Evolutionary conservation across 768 basidiomycete species (phyloP), one percentile per base, ranked within the genome.

Genomic region (Suillus tomentosus): DNA sequence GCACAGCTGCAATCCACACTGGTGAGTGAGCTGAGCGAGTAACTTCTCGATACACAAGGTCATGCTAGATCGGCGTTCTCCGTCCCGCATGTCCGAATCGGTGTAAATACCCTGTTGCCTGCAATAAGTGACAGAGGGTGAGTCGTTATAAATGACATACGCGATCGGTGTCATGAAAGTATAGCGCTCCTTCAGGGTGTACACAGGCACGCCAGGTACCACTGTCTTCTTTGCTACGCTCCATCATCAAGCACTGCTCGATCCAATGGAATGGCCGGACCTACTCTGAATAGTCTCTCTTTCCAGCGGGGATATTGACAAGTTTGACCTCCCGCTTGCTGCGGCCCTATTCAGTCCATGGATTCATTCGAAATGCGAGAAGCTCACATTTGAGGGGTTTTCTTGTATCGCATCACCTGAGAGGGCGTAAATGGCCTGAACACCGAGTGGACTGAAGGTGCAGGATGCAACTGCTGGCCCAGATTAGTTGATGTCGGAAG

Each of bases 161-260:
- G 72, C 79, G 79, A 8, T 71, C 66, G 51, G 64, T 19, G 54
- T 85, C 74, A 66, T 76, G 79, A 63, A 84, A 87, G 68, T 87
- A 88, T 11, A 80, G 75, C 10, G 79, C 79, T 7, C 87, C 87
- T 73, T 88, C 86, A 0, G 86, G 85, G 69, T 87, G 86, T 6
- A 75, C 70, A 40, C 74, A 71, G 3, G 77, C 66, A 7, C 58
- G 68, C 86, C 86, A 87, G 10, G 27, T 3, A 1, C 14, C 57
- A 13, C 57, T 43, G 10, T 43, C 24, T 27, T 17, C 15, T 13
- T 2, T 0, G 19, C 57, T 58, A 11, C 10, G 11, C 24, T 3
- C 11, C 17, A 3, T 58, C 24, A 58, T 42, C 6, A 42, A 24
- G 27, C 24, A 27, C 10, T 13, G 13, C 27, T 42, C 9, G 3